Evolutionary conservation across 257 asterid species (phyloP).

Genomic region (Salvia miltiorrhiza): DNA sequence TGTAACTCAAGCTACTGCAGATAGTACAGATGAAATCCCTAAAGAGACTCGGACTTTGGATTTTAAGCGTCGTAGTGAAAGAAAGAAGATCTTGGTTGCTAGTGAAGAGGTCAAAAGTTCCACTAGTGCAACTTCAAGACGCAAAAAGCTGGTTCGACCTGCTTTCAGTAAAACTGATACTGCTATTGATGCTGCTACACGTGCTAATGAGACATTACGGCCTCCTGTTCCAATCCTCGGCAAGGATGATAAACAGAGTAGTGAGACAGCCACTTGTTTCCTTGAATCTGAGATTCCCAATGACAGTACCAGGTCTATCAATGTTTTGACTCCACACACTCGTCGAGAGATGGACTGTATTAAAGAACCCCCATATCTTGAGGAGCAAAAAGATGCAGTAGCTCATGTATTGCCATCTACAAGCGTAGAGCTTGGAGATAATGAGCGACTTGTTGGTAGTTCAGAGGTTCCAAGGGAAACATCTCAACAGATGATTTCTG

Average conservation of each 20-base stretch:
- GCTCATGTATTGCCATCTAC: conserved; percentile 18
- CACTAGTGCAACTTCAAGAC: conserved; percentile 33
- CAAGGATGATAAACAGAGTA: conserved; percentile 22
- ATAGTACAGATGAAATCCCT: conserved; percentile 28
- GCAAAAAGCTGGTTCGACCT: conserved; percentile 62
- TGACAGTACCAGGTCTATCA: neutral
- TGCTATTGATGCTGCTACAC: neutral
- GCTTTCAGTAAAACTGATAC: conserved; percentile 32
- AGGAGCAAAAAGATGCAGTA: conserved; percentile 21
- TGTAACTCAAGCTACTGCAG: conserved; percentile 20
- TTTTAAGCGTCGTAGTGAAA: conserved; percentile 60
- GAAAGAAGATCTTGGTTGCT: conserved; percentile 32
- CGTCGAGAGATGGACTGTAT: neutral
- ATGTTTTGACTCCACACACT: conserved; percentile 1
- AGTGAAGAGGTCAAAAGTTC: conserved; percentile 29
- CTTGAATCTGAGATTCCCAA: conserved; percentile 15
- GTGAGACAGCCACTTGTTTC: conserved; percentile 2
- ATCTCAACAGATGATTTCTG: conserved; percentile 7
- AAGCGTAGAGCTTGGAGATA: neutral
- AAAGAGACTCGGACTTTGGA: conserved; percentile 56
- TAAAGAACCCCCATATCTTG: conserved; percentile 16
- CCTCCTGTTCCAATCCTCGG: conserved; percentile 18
- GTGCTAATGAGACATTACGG: conserved; percentile 13
- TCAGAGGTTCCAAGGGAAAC: conserved; percentile 13
- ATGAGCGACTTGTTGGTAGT: conserved; percentile 11